Conservation (phyloP, 169 alveolate species). For the Babesia ovata region DNA sequence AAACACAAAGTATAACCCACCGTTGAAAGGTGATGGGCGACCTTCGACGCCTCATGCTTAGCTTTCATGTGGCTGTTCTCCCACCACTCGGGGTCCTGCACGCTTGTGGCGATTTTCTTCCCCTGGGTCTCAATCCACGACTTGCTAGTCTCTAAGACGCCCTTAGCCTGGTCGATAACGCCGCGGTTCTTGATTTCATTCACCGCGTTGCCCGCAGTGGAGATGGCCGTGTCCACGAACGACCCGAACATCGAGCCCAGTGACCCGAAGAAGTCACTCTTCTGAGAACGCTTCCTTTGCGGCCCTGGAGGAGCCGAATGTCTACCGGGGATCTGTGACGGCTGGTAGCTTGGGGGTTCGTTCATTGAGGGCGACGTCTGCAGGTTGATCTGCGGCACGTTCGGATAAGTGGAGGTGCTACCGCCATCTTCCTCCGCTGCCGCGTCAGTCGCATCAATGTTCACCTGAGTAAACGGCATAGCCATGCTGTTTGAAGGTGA, state of each 20-base stretch:
- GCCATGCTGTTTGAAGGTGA: background rate
- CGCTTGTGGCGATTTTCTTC: conserved; percentile 52
- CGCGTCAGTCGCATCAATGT: background rate
- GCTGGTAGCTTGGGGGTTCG: background rate
- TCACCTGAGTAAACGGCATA: conserved; percentile 2
- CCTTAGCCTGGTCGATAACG: conserved; percentile 64
- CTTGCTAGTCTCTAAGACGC: conserved; percentile 47
- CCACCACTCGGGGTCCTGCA: conserved; percentile 72
- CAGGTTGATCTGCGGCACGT: conserved; percentile 4
- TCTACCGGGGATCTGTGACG: background rate
- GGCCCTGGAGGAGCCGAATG: background rate
- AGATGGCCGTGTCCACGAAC: conserved; percentile 48
- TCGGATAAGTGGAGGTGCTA: background rate
- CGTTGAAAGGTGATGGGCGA: conserved; percentile 43
- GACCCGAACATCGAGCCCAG: conserved; percentile 45
- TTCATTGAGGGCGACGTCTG: background rate
- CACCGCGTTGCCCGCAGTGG: conserved; percentile 59
- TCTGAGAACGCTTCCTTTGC: background rate
- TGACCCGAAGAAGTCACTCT: conserved; percentile 47
- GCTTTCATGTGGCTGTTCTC: conserved; percentile 55
- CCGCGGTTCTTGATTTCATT: conserved; percentile 40
- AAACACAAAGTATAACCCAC: conserved; percentile 16
- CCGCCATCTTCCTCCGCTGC: background rate
- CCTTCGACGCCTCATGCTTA: conserved; percentile 55
- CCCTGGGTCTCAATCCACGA: conserved; percentile 57